These are phyloP conservation scores for Fraxinus dipetala DNA, from an alignment of 305 asterid genomes.

Conservation along the genomic window DNA sequence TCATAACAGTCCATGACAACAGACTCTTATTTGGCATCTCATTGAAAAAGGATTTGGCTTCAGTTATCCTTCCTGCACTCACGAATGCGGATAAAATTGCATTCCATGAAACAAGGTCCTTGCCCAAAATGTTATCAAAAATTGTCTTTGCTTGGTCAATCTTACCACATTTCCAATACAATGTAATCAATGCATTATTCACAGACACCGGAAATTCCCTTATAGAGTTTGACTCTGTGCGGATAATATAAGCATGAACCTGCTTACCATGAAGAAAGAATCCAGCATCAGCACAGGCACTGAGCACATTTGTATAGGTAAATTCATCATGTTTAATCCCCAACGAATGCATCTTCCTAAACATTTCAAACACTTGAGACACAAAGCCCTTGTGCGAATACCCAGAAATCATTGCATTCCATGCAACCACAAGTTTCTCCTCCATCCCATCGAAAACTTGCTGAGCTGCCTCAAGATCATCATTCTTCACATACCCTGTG, in stretches of 20 bases:
- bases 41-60: constrained; percentile 60
- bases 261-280: constrained; percentile 70
- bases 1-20: constrained; percentile 80
- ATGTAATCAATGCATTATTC: constrained; percentile 66
- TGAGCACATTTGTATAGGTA: constrained; percentile 69
- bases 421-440: constrained; percentile 69
- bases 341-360: constrained; percentile 52
- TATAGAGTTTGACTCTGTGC: constrained; percentile 44
- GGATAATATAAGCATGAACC: constrained; percentile 65
- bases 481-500: constrained; percentile 75
- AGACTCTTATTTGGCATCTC: constrained; percentile 56
- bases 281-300: constrained; percentile 71
- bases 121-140: constrained; percentile 45
- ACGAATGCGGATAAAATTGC: constrained; percentile 70
- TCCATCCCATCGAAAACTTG: constrained; percentile 72
- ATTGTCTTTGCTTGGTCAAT: constrained; percentile 57
- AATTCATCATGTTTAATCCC: constrained; percentile 70
- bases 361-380: constrained; percentile 58
- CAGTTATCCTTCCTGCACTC: constrained; percentile 45
- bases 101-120: constrained; percentile 85
- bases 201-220: constrained; percentile 57
- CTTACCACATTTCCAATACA: constrained; percentile 76
- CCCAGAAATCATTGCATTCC: constrained; percentile 93
- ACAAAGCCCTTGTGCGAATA: constrained; percentile 69
- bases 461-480: constrained; percentile 60